phyloP scores from a whole-genome alignment of 768 basidiomycete species.

The Boletus tylopilopsis region DNA sequence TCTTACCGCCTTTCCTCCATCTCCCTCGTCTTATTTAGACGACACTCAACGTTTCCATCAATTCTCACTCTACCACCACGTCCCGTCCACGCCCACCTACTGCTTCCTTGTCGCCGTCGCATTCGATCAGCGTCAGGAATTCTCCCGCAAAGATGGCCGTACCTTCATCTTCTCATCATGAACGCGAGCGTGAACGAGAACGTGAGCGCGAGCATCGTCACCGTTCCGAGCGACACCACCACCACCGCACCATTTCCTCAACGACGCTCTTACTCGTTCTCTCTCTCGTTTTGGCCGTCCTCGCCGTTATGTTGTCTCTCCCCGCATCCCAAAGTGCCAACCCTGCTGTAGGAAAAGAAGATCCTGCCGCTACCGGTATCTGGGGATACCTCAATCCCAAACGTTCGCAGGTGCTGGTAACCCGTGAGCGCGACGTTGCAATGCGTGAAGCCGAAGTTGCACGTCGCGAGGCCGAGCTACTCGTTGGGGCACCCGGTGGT shows the following conservation, averaged over 20 bases:
- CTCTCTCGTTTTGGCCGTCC: slow-evolving; percentile 79
- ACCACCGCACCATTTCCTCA: slow-evolving; percentile 83
- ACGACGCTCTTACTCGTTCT: slow-evolving; percentile 85
- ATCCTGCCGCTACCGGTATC: slow-evolving; percentile 47
- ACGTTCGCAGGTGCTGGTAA: slow-evolving; percentile 73
- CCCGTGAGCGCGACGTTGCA: slow-evolving; percentile 77
- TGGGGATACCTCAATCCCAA: slow-evolving; percentile 78
- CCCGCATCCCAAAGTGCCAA: slow-evolving; percentile 50
- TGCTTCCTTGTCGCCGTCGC: slow-evolving; percentile 74
- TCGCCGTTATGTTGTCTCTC: slow-evolving; percentile 88
- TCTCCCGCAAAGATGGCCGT: slow-evolving; percentile 65
- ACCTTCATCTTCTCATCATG: slow-evolving; percentile 77
- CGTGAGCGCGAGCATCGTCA: slow-evolving; percentile 54
- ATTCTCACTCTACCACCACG: slow-evolving; percentile 45
- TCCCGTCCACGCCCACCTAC: slow-evolving; percentile 60
- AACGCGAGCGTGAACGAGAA: slow-evolving; percentile 53
- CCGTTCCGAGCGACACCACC: slow-evolving; percentile 63
- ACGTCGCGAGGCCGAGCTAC: slow-evolving; percentile 81
- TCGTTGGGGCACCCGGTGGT: slow-evolving; percentile 80
- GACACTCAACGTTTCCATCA: slow-evolving; percentile 5
- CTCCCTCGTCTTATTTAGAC: slow-evolving; percentile 18
- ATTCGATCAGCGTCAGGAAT: slow-evolving; percentile 55
- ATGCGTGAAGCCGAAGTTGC: slow-evolving; percentile 85
- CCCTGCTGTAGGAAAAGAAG: slow-evolving; percentile 31
- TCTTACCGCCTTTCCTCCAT: slow-evolving; percentile 17